phyloP scores from a whole-genome alignment of 495 filamentous ascomycete species.

The Neurospora sp. region DNA sequence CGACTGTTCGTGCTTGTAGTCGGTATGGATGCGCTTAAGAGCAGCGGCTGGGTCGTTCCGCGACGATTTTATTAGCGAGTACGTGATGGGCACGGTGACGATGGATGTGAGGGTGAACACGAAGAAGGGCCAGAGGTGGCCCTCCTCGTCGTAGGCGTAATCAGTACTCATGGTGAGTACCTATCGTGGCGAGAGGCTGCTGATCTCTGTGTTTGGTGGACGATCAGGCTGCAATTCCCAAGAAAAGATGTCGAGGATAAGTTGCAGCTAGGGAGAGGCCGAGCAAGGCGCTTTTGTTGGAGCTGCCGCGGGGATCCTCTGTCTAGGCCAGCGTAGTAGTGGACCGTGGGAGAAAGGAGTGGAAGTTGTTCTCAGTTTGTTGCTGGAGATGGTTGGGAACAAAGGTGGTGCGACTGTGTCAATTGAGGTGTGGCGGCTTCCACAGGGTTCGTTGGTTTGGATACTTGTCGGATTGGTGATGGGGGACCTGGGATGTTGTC shows the following conservation, averaged over 20 bases:
- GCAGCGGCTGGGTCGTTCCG: constrained; percentile 49
- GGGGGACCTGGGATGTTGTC: constrained; percentile 1
- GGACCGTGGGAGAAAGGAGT: not conserved
- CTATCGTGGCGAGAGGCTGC: not conserved
- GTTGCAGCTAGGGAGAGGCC: not conserved
- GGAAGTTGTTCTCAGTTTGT: not conserved
- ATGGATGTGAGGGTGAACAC: constrained; percentile 82
- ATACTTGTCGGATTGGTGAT: not conserved
- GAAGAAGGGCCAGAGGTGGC: constrained; percentile 98
- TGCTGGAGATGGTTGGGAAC: not conserved
- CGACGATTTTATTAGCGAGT: constrained; percentile 66
- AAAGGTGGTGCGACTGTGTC: not conserved
- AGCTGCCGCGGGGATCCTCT: not conserved
- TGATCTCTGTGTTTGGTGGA: not conserved
- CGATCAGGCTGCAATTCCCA: not conserved
- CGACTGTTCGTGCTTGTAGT: constrained; percentile 71
- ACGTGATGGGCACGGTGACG: constrained; percentile 84
- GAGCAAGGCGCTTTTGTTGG: not conserved
- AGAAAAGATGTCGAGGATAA: not conserved
- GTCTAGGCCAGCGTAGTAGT: not conserved
- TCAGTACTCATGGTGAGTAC: constrained; percentile 74
- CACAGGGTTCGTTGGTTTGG: constrained; percentile 2
- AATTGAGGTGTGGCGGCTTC: constrained; percentile 25
- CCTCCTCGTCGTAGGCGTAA: constrained; percentile 96
- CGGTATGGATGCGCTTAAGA: constrained; percentile 46